Evolutionary conservation across 768 basidiomycete species (phyloP).

Genomic region (Sarcodon sp.): DNA sequence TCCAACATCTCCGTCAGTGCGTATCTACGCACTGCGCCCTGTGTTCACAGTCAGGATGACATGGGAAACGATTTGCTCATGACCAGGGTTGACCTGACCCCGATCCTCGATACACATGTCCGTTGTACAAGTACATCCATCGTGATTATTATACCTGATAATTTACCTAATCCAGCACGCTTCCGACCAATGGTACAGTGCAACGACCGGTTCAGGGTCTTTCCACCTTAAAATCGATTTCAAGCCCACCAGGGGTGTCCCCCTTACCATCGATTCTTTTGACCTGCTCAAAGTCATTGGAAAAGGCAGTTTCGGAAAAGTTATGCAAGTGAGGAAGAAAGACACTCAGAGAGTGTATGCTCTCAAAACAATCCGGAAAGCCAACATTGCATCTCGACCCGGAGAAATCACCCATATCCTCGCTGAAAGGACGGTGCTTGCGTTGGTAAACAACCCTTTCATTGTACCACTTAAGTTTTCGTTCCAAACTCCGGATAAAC

Average conservation of each 20-base stretch:
- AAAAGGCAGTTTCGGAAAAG: conserved; percentile 96
- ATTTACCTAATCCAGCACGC: conserved; percentile 36
- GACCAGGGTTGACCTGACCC: conserved; percentile 84
- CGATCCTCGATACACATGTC: conserved; percentile 69
- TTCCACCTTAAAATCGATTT: conserved; percentile 96
- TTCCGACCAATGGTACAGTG: conserved; percentile 84
- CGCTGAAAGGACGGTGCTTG: conserved; percentile 92
- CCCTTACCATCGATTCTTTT: conserved; percentile 92
- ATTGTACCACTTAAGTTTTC: conserved; percentile 99
- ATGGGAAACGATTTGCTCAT: conserved; percentile 97
- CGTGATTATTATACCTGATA: neutral
- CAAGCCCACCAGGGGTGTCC: conserved; percentile 73
- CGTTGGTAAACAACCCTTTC: conserved; percentile 96
- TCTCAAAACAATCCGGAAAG: conserved; percentile 95
- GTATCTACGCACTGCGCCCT: conserved; percentile 76
- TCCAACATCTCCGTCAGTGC: conserved; percentile 88
- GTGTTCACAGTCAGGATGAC: conserved; percentile 66
- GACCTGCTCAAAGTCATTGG: conserved; percentile 97
- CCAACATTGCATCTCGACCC: conserved; percentile 89
- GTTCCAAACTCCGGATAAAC: conserved; percentile 95
- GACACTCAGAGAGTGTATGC: conserved; percentile 97
- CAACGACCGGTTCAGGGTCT: conserved; percentile 74
- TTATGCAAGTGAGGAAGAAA: conserved; percentile 99
- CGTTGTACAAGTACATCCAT: conserved; percentile 11
- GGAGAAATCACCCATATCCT: conserved; percentile 98